phyloP scores from a whole-genome alignment of 208 protist genomes.

The Trichomonas vaginalis region DNA sequence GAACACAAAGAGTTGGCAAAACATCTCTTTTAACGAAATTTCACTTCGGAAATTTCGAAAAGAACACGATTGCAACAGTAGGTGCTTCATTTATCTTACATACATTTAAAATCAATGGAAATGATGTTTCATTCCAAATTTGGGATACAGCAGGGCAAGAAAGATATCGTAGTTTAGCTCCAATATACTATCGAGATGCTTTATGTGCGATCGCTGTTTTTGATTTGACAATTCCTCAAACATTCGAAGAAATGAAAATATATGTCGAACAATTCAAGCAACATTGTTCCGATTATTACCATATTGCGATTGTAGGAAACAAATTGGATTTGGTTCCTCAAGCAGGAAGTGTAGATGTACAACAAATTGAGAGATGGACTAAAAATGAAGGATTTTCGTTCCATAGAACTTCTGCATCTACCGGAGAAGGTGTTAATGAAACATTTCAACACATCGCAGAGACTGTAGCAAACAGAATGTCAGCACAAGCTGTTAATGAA shows the following conservation, averaged over 20 bases:
- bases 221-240: background rate
- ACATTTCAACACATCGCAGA: background rate
- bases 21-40: background rate
- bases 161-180: background rate
- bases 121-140: background rate
- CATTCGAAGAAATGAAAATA: background rate
- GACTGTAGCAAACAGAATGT: background rate
- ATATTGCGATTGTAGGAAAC: background rate
- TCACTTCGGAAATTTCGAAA: background rate
- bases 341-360: background rate
- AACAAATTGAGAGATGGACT: background rate
- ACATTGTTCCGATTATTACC: background rate
- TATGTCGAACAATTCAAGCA: background rate
- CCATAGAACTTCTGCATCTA: background rate
- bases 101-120: background rate
- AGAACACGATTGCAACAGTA: background rate
- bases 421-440: background rate
- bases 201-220: background rate
- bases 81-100: background rate
- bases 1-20: background rate
- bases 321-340: background rate
- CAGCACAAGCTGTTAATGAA: background rate
- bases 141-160: conserved; percentile 13
- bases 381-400: background rate
- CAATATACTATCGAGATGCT: conserved; percentile 2